Evolutionary conservation across 1,284 basidiomycete genomes (phyloP), one percentile per base, ranked within the genome.

Genomic region (Marasmius oreades): DNA sequence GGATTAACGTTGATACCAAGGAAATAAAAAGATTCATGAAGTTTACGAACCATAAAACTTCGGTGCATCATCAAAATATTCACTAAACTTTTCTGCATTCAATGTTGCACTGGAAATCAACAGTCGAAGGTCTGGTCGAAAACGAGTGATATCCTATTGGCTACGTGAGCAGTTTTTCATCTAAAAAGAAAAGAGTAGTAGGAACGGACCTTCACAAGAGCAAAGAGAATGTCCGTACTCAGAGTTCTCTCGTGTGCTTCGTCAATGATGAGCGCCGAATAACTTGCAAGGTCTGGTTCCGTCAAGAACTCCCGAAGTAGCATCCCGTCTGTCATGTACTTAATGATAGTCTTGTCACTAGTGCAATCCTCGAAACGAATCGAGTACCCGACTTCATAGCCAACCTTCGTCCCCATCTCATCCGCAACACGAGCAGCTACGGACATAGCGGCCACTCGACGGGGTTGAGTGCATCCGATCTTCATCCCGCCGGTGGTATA

Each of bases 361-460:
- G 97, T 99, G 72, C 95, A 97, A 71, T 99, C 96, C 73, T 99
- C 97, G 75, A 99, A 99, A 34, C 97, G 93, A 65, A 99, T 99
- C 31, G 93, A 95, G 73, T 99, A 99, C 14, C 97, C 97, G 59
- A 98, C 96, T 73, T 98, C 95, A 64, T 95, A 91, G 2, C 97
- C 97, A 22, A 99, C 86, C 67, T 97, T 91, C 5, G 88, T 90
- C 4, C 95, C 97, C 88, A 99, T 94, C 74, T 99, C 97, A 61
- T 99, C 97, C 0, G 96, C 96, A 3, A 99, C 97, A 75, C 97
- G 95, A 4, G 95, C 94, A 1, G 97, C 97, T 51, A 99, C 97
- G 46, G 93, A 96, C 97, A 99, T 99, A 31, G 97, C 97, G 3
- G 97, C 97, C 12, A 99, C 97, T 62, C 97, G 92, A 67, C 97